Percentiles rank a stretch among this genome's conserved stretches.
These are phyloP conservation scores for Aspergillus proliferans DNA, from an alignment of 2,329 filamentous ascomycete species.

Conservation along the genomic window DNA sequence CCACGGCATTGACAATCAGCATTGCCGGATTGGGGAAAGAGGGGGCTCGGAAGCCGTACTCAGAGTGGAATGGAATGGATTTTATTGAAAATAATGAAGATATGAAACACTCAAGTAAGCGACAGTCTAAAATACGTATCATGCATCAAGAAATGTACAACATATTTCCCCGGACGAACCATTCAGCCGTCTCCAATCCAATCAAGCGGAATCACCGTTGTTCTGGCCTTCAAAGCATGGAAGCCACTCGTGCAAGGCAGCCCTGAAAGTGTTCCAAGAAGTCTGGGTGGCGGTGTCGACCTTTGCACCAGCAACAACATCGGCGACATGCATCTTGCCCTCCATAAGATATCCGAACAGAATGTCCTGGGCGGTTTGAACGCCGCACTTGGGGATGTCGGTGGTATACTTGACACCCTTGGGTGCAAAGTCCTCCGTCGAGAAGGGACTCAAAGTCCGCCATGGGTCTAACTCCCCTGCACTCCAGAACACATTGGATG, in stretches of 20 bases:
- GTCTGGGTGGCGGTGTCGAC: slow-evolving; percentile 28
- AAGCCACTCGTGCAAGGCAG: slow-evolving; percentile 43
- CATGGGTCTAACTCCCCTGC: slow-evolving; percentile 50
- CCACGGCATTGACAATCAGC: no score
- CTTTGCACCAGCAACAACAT: slow-evolving; percentile 34
- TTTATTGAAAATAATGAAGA: no score
- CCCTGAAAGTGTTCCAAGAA: slow-evolving; percentile 33
- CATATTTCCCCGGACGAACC: no score
- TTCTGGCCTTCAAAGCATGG: slow-evolving; percentile 32
- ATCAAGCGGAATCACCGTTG: background rate
- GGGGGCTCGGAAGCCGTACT: no score
- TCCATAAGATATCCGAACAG: slow-evolving; percentile 45
- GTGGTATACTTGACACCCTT: slow-evolving; percentile 31
- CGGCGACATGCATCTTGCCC: slow-evolving; percentile 46
- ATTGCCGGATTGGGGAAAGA: no score
- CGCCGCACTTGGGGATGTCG: slow-evolving; percentile 40
- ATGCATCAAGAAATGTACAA: no score
- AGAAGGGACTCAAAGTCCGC: slow-evolving; percentile 43
- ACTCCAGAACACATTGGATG: slow-evolving; percentile 48
- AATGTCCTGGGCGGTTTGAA: slow-evolving; percentile 26
- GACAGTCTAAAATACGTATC: no score
- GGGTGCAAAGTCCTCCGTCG: slow-evolving; percentile 37
- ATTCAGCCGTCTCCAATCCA: background rate
- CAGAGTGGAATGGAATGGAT: no score
- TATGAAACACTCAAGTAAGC: no score